Evolutionary conservation across 2,329 filamentous ascomycete genomes (phyloP).

Genomic region (Macrophomina pseudophaseolina): DNA sequence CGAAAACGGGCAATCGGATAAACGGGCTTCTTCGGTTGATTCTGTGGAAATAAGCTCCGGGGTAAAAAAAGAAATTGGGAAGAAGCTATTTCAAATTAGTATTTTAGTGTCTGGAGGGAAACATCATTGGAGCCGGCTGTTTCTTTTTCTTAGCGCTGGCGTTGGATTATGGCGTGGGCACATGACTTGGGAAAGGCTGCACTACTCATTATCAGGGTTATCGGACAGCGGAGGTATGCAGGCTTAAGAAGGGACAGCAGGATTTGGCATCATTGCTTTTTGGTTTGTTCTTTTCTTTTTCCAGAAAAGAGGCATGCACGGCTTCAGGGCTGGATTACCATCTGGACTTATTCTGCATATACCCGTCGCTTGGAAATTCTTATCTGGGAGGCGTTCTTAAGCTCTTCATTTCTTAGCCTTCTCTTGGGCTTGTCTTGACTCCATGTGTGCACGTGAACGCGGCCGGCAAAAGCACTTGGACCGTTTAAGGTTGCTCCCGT

Average conservation of each 20-base stretch:
- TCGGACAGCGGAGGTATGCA: not conserved
- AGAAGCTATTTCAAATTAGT: not conserved
- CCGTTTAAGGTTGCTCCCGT: slow-evolving; percentile 23
- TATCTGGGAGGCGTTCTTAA: not conserved
- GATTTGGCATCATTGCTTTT: slow-evolving; percentile 10
- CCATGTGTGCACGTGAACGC: not conserved
- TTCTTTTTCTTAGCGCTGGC: slow-evolving; percentile 16
- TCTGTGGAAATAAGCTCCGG: slow-evolving; percentile 1
- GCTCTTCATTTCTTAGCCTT: not conserved
- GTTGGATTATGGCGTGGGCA: slow-evolving; percentile 11
- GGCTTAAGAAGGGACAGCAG: not conserved
- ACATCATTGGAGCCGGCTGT: not conserved
- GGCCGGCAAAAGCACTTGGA: not conserved
- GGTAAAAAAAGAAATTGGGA: not conserved
- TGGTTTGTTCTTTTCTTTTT: not conserved
- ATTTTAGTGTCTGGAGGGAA: not conserved
- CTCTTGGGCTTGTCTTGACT: not conserved
- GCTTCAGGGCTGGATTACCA: slow-evolving; percentile 8
- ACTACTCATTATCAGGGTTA: not conserved
- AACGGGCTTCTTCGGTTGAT: slow-evolving; percentile 3
- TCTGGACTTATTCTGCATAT: slow-evolving; percentile 19
- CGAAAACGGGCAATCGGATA: slow-evolving; percentile 12
- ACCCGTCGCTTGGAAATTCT: slow-evolving; percentile 22
- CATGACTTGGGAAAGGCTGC: not conserved
- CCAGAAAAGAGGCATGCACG: not conserved